These are phyloP conservation scores for Coemansia sp. DNA, from an alignment of 192 early-diverging fungal genomes.

Conservation along the genomic window DNA sequence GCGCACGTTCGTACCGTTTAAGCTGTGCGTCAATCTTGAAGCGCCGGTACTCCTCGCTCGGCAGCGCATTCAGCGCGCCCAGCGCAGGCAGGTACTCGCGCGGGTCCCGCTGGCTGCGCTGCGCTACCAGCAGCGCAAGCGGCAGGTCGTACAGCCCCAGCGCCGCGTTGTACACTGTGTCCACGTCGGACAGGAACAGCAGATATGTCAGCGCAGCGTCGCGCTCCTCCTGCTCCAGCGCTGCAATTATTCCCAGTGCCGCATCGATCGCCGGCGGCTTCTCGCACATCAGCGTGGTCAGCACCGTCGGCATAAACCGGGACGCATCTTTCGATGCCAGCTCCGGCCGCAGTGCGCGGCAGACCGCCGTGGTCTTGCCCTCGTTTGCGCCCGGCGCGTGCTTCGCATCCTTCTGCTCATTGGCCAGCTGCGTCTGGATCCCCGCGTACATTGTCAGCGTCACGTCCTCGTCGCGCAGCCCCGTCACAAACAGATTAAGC, in stretches of 20 bases:
- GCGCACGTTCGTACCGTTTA: slow-evolving; percentile 61
- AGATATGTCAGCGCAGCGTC: slow-evolving; percentile 88
- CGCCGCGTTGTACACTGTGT: slow-evolving; percentile 86
- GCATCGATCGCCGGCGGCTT: slow-evolving; percentile 78
- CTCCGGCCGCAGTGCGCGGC: slow-evolving; percentile 62
- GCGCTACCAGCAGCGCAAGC: slow-evolving; percentile 92
- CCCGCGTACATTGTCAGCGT: slow-evolving; percentile 75
- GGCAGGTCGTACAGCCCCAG: slow-evolving; percentile 93
- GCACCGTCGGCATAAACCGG: slow-evolving; percentile 71
- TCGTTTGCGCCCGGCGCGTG: not conserved
- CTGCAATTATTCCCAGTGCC: slow-evolving; percentile 66
- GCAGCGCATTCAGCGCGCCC: slow-evolving; percentile 71
- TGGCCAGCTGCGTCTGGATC: slow-evolving; percentile 5
- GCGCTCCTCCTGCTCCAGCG: slow-evolving; percentile 55
- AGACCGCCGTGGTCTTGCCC: slow-evolving; percentile 74
- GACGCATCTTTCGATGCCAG: slow-evolving; percentile 52
- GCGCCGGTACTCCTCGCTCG: slow-evolving; percentile 70
- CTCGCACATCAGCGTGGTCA: slow-evolving; percentile 83
- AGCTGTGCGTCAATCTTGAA: slow-evolving; percentile 90
- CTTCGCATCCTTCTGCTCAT: not conserved
- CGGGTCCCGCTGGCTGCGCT: slow-evolving; percentile 96
- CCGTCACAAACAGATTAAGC: slow-evolving; percentile 87
- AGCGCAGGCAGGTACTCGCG: slow-evolving; percentile 92
- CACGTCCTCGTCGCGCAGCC: slow-evolving; percentile 81
- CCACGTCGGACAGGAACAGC: slow-evolving; percentile 88